Evolutionary conservation across 768 basidiomycete genomes (phyloP).

Genomic region (Omphalotus guepiniiformis): DNA sequence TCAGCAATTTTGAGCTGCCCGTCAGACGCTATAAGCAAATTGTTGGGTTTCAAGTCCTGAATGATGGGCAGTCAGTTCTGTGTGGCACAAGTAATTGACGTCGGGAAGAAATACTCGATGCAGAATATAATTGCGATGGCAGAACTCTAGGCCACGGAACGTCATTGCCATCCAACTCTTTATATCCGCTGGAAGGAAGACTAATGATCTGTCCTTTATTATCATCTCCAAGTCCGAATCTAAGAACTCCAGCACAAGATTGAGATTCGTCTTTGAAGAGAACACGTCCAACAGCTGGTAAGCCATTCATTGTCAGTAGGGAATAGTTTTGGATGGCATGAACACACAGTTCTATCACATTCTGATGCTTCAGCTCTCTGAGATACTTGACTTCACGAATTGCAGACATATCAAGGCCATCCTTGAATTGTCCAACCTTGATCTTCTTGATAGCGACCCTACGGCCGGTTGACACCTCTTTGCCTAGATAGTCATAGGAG

Average conservation of each 20-base stretch:
- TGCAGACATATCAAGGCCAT: conserved; percentile 98
- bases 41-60: conserved; percentile 98
- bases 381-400: conserved; percentile 97
- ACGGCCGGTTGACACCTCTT: conserved; percentile 68
- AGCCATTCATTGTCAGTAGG: background rate
- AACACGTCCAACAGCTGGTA: conserved; percentile 91
- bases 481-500: conserved; percentile 41
- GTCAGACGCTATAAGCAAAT: conserved; percentile 86
- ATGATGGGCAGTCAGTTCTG: background rate
- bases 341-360: conserved; percentile 79
- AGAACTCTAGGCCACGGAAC: conserved; percentile 95
- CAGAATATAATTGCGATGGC: conserved; percentile 89
- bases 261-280: conserved; percentile 93
- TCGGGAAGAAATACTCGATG: conserved; percentile 63
- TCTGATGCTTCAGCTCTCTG: conserved; percentile 89
- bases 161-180: conserved; percentile 99
- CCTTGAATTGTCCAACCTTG: conserved; percentile 94
- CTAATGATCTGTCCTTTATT: conserved; percentile 88
- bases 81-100: background rate
- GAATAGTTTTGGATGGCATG: background rate
- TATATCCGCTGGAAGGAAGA: conserved; percentile 93
- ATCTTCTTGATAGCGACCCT: conserved; percentile 98
- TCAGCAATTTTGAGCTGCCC: conserved; percentile 97
- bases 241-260: conserved; percentile 94
- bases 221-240: conserved; percentile 96